Evolutionary conservation across 108 stramenopile species (phyloP).

Genomic region (Stephanodiscus minutulus): DNA sequence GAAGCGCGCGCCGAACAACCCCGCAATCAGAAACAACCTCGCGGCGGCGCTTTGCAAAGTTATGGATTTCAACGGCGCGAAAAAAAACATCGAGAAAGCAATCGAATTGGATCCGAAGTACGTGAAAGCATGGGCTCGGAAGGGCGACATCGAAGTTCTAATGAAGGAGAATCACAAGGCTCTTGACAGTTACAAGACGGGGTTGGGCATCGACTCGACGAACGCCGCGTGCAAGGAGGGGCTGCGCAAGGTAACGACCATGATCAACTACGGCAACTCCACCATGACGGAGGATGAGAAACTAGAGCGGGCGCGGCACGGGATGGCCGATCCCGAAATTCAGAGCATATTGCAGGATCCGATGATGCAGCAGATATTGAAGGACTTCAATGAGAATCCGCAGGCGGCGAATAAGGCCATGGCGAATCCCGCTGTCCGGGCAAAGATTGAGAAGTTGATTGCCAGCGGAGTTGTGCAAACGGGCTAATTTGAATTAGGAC

Average conservation of each 20-base stretch:
- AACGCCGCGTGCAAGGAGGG: conserved; percentile 95
- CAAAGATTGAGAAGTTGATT: conserved; percentile 98
- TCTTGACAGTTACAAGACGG: conserved; percentile 92
- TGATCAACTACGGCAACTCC: conserved; percentile 78
- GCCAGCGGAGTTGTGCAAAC: conserved; percentile 96
- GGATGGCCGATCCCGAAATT: conserved; percentile 99
- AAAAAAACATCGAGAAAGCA: conserved; percentile 92
- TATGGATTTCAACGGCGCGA: conserved; percentile 96
- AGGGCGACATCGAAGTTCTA: conserved; percentile 97
- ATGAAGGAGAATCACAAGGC: conserved; percentile 99
- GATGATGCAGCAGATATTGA: conserved; percentile 93
- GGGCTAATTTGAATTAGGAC: conserved; percentile 11
- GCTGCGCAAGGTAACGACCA: conserved; percentile 72
- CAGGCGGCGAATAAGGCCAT: conserved; percentile 90
- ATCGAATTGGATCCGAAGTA: conserved; percentile 97
- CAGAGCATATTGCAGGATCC: conserved; percentile 96
- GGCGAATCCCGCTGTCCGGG: conserved; percentile 81
- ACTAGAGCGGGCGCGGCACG: conserved; percentile 93
- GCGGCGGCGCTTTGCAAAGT: conserved; percentile 96
- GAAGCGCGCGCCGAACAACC: conserved; percentile 97
- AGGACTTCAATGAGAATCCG: conserved; percentile 95
- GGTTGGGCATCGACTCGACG: conserved; percentile 84
- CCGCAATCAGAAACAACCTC: conserved; percentile 97
- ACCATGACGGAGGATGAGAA: conserved; percentile 91
- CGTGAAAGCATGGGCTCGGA: conserved; percentile 98